phyloP scores from a whole-genome alignment of 805 yeast genomes.

The Isabelozyma heimii region DNA sequence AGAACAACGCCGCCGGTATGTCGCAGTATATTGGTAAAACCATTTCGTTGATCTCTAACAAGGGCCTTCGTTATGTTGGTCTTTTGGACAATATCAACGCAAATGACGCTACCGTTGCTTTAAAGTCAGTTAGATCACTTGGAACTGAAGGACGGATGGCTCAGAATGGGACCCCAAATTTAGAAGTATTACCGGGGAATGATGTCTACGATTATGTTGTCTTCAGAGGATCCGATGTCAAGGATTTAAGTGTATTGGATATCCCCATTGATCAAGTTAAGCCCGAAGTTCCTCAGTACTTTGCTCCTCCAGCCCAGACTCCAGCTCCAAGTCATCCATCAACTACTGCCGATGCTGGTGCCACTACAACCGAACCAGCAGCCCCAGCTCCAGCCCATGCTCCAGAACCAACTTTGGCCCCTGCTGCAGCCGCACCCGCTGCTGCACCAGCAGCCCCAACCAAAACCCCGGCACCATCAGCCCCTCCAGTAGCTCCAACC shows the following conservation, averaged over 20 bases:
- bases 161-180: conserved; percentile 52
- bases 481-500: conserved; percentile 5
- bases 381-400: conserved; percentile 4
- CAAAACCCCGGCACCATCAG: conserved; percentile 1
- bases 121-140: conserved; percentile 72
- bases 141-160: conserved; percentile 90
- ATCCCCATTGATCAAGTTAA: conserved; percentile 60
- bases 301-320: conserved; percentile 9
- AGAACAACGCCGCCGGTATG: conserved; percentile 44
- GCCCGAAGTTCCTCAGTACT: conserved; percentile 37
- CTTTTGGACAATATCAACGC: conserved; percentile 84
- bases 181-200: conserved; percentile 69
- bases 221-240: conserved; percentile 89
- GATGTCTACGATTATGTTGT: conserved; percentile 73
- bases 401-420: conserved; percentile 6
- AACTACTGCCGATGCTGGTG: conserved; percentile 2
- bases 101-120: conserved; percentile 84
- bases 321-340: conserved; percentile 4
- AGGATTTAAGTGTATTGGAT: conserved; percentile 83
- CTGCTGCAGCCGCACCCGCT: conserved; percentile 6
- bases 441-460: background rate
- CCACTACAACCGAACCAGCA: conserved; percentile 7
- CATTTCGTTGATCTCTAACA: conserved; percentile 73
- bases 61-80: conserved; percentile 87
- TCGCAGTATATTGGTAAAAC: conserved; percentile 91